Evolutionary conservation across 768 basidiomycete genomes (phyloP).

Genomic region (Tricholoma bakamatsutake): DNA sequence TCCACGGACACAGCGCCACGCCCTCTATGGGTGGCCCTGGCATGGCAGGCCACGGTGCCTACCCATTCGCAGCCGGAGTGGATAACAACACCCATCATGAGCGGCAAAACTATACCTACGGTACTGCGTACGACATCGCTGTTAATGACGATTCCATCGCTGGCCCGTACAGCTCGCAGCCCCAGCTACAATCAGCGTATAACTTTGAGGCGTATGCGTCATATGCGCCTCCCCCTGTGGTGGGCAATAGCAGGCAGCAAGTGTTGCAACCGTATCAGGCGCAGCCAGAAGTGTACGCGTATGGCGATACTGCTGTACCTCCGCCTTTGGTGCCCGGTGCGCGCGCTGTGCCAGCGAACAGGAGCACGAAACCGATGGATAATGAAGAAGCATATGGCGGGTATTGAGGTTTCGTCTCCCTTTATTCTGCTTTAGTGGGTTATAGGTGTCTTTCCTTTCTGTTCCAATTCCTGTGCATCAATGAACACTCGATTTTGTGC

Average conservation of each 20-base stretch:
- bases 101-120: constrained; percentile 35
- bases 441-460: background rate
- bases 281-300: constrained; percentile 15
- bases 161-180: constrained; percentile 37
- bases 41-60: constrained; percentile 36
- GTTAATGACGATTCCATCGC: constrained; percentile 25
- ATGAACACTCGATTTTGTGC: background rate
- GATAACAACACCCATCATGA: constrained; percentile 35
- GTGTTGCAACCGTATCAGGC: constrained; percentile 19
- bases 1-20: constrained; percentile 18
- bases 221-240: constrained; percentile 28
- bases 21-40: constrained; percentile 26
- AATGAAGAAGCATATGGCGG: constrained; percentile 33
- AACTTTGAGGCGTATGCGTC: constrained; percentile 40
- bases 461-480: background rate
- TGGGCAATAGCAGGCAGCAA: constrained; percentile 25
- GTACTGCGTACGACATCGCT: constrained; percentile 22
- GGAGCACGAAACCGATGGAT: constrained; percentile 16
- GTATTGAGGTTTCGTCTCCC: constrained; percentile 18
- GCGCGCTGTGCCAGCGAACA: constrained; percentile 15
- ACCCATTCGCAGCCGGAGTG: constrained; percentile 15
- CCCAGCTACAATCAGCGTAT: constrained; percentile 31
- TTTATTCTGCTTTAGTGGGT: constrained; percentile 1
- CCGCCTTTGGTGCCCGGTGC: constrained; percentile 18
- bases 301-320: constrained; percentile 10